These are phyloP conservation scores for Penicillium freii DNA, from an alignment of 2,329 filamentous ascomycete species.

Conservation along the genomic window DNA sequence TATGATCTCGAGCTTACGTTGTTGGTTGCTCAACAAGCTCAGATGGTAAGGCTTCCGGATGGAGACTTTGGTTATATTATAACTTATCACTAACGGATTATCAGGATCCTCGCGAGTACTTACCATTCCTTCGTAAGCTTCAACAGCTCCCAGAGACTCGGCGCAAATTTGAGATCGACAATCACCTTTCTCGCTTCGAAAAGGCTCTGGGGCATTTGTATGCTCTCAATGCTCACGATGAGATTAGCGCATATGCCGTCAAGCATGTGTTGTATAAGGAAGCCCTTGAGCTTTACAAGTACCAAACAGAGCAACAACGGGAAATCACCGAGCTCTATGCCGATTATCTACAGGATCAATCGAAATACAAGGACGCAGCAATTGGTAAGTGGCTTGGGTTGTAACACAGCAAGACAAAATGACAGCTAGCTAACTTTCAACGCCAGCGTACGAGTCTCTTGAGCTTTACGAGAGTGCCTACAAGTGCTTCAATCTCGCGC, in stretches of 20 bases:
- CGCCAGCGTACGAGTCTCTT: constrained; percentile 76
- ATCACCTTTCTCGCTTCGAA: constrained; percentile 71
- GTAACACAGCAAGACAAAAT: neutral
- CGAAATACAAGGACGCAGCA: constrained; percentile 80
- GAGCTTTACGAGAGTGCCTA: constrained; percentile 71
- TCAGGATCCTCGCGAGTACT: constrained; percentile 83
- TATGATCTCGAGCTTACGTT: constrained; percentile 90
- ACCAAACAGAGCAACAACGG: constrained; percentile 65
- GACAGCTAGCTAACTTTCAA: constrained; percentile 8
- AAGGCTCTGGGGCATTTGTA: constrained; percentile 80
- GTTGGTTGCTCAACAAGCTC: constrained; percentile 89
- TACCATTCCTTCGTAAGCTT: constrained; percentile 87
- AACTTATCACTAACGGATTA: constrained; percentile 13
- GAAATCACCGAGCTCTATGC: constrained; percentile 77
- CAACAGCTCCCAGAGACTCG: constrained; percentile 70
- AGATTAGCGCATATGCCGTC: constrained; percentile 72
- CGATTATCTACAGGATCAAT: constrained; percentile 69
- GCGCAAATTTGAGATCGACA: constrained; percentile 80
- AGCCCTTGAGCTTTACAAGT: constrained; percentile 79
- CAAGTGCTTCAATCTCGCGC: constrained; percentile 77
- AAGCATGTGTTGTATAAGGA: constrained; percentile 77
- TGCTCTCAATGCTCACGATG: constrained; percentile 69
- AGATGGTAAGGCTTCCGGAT: constrained; percentile 56
- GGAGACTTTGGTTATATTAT: neutral
- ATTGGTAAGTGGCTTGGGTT: constrained; percentile 48